Evolutionary conservation across 495 filamentous ascomycete species (phyloP).

Genomic region (Trichocladium uniseriatum): DNA sequence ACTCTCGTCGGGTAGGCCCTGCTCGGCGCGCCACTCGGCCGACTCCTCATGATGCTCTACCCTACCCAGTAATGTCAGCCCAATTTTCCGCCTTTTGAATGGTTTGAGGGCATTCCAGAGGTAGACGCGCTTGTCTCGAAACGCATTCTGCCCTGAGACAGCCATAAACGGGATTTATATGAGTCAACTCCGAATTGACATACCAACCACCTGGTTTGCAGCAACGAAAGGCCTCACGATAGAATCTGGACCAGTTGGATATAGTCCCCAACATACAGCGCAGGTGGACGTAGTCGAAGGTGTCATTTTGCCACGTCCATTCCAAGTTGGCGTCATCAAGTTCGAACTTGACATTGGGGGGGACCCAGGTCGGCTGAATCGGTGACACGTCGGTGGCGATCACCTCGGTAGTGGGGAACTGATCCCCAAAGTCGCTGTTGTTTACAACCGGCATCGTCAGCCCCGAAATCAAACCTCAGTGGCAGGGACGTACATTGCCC

Average conservation of each 20-base stretch:
- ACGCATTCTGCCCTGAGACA: too few species aligned
- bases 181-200: too few species aligned
- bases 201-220: conserved; percentile 35
- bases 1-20: conserved; percentile 3
- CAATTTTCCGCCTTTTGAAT: too few species aligned
- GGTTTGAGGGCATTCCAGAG: too few species aligned
- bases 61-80: too few species aligned
- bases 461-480: too few species aligned
- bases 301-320: conserved; percentile 42
- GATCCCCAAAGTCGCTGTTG: conserved; percentile 39
- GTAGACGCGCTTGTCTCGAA: too few species aligned
- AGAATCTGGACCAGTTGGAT: conserved; percentile 44
- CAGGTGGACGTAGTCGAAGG: conserved; percentile 59
- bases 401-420: conserved; percentile 43
- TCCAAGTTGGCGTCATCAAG: conserved; percentile 46
- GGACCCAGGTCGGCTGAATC: conserved; percentile 44
- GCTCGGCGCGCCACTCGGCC: too few species aligned
- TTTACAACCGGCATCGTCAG: too few species aligned
- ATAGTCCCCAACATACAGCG: conserved; percentile 50
- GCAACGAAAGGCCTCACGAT: conserved; percentile 26
- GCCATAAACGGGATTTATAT: conserved; percentile 13
- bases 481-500: too few species aligned
- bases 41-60: too few species aligned
- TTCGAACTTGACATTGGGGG: conserved; percentile 44
- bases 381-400: conserved; percentile 56